A percentile compares a stretch with the other conserved stretches of the same genome.
These are phyloP conservation scores for Aspergillus novoparasiticus DNA, from an alignment of 2,329 filamentous ascomycete genomes.

Conservation along the genomic window DNA sequence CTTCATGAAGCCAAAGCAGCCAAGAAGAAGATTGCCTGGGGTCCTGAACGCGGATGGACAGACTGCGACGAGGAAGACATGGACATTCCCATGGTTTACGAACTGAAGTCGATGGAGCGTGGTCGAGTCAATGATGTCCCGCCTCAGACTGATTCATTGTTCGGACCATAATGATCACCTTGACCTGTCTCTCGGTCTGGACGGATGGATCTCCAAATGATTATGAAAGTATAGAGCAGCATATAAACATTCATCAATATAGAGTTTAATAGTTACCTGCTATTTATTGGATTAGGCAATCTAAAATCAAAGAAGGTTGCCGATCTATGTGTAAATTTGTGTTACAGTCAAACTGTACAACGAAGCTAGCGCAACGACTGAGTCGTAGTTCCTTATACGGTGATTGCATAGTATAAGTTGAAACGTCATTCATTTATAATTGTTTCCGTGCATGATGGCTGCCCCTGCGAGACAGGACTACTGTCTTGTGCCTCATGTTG, in stretches of 20 bases:
- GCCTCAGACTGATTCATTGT: not conserved
- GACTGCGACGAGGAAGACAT: slow-evolving; percentile 31
- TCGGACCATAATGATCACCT: not conserved
- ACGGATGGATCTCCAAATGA: not conserved
- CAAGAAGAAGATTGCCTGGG: slow-evolving; percentile 42
- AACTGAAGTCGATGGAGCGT: slow-evolving; percentile 6
- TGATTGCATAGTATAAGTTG: not conserved
- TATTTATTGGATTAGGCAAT: not conserved
- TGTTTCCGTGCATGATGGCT: slow-evolving; percentile 5
- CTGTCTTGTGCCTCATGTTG: not conserved
- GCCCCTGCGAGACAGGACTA: not conserved
- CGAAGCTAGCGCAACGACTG: not conserved
- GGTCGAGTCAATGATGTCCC: not conserved
- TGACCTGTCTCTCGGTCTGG: not conserved
- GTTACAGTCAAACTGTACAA: too few relatives aligned
- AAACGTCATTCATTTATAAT: slow-evolving; percentile 12
- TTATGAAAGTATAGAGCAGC: not conserved
- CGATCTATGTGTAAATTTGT: not conserved
- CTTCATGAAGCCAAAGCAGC: slow-evolving; percentile 36
- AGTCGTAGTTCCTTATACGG: slow-evolving; percentile 8
- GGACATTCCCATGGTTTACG: slow-evolving; percentile 14
- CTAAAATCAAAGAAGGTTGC: not conserved
- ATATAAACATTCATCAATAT: not conserved
- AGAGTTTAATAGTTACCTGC: not conserved
- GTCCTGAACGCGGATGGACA: slow-evolving; percentile 43